These are phyloP conservation scores for Gamsiella multidivaricata DNA, from an alignment of 192 early-diverging fungal genomes.

Conservation along the genomic window DNA sequence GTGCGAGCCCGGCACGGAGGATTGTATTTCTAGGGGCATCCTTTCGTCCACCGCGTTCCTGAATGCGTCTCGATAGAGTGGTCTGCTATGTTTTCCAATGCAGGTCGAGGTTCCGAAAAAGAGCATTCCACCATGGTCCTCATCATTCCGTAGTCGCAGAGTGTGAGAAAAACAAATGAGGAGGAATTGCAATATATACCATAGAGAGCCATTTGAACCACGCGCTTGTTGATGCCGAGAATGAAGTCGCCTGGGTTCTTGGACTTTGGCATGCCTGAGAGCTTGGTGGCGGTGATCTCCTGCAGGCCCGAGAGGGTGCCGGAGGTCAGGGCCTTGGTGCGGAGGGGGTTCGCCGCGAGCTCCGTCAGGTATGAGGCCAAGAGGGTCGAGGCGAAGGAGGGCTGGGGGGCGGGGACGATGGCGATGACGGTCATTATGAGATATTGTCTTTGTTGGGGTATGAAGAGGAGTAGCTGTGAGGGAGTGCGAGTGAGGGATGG, in stretches of 20 bases:
- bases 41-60: no score
- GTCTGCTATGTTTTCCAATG: no score
- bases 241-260: conserved; percentile 60
- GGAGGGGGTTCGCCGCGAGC: conserved; percentile 73
- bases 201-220: conserved; percentile 86
- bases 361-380: conserved; percentile 70
- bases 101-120: no score
- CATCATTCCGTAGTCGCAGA: background rate
- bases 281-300: conserved; percentile 77
- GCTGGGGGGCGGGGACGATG: conserved; percentile 21
- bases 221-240: conserved; percentile 66
- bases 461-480: background rate
- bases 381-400: conserved; percentile 47
- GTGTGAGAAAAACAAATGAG: conserved; percentile 18
- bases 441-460: background rate
- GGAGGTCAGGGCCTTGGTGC: conserved; percentile 84
- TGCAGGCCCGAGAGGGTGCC: conserved; percentile 82
- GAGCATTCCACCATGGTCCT: no score
- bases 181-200: conserved; percentile 49
- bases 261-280: conserved; percentile 58
- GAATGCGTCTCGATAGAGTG: no score
- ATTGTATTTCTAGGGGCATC: no score
- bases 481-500: background rate
- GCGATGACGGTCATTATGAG: conserved; percentile 41
- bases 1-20: no score